Conservation (phyloP, 2,329 filamentous ascomycete genomes). For the Fusarium papillatum region DNA sequence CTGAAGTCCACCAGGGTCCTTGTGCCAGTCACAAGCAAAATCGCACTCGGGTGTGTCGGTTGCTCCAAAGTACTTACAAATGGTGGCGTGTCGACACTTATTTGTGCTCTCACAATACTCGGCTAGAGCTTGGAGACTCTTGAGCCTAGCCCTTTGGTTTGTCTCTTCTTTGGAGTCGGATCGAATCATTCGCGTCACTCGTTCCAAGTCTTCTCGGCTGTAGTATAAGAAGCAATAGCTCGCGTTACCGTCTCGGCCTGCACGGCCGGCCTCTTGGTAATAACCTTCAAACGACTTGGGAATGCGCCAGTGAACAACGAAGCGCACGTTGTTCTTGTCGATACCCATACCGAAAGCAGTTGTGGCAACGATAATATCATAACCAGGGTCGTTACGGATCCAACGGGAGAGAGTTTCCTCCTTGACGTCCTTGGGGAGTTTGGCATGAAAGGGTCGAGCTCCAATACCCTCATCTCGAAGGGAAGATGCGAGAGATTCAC, state of each 20-base stretch:
- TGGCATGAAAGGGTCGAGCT: slow-evolving; percentile 80
- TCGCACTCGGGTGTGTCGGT: slow-evolving; percentile 70
- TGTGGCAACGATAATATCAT: slow-evolving; percentile 94
- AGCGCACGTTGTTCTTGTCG: slow-evolving; percentile 94
- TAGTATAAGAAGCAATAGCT: slow-evolving; percentile 93
- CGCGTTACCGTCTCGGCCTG: slow-evolving; percentile 90
- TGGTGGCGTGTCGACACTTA: slow-evolving; percentile 81
- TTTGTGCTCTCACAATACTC: slow-evolving; percentile 85
- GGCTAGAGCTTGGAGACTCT: slow-evolving; percentile 78
- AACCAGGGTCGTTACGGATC: slow-evolving; percentile 80
- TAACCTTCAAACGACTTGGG: slow-evolving; percentile 97
- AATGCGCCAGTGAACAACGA: slow-evolving; percentile 94
- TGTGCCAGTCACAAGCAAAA: slow-evolving; percentile 85
- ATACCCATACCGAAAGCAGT: slow-evolving; percentile 99
- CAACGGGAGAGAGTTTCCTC: slow-evolving; percentile 79
- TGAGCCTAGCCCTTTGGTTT: slow-evolving; percentile 65
- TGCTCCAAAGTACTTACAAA: slow-evolving; percentile 85
- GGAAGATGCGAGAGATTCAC: slow-evolving; percentile 76
- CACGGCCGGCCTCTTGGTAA: slow-evolving; percentile 95
- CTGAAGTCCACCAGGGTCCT: slow-evolving; percentile 72
- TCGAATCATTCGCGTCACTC: slow-evolving; percentile 71
- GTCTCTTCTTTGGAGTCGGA: slow-evolving; percentile 57
- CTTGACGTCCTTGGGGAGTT: slow-evolving; percentile 76
- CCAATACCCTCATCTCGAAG: slow-evolving; percentile 79
- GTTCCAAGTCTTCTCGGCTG: slow-evolving; percentile 86